Conservation (phyloP, 2,329 filamentous ascomycete species). For the Ceratocystis alfenasii region DNA sequence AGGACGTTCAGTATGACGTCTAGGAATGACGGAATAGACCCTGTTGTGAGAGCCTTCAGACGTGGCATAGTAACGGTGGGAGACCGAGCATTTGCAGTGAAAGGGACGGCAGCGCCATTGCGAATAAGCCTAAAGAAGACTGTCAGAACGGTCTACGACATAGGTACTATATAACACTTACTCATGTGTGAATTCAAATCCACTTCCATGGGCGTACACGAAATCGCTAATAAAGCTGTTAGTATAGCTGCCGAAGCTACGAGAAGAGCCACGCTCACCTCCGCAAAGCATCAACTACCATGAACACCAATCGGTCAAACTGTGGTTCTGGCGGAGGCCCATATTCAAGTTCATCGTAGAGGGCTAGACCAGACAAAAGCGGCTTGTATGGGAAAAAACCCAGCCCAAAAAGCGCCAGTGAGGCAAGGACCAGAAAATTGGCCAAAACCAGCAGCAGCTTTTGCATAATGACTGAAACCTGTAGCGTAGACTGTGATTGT, state of each 20-base stretch:
- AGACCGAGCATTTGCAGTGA: conserved; percentile 89
- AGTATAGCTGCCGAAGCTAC: conserved; percentile 15
- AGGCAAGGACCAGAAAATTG: conserved; percentile 65
- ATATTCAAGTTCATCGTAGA: conserved; percentile 44
- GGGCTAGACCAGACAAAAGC: conserved; percentile 71
- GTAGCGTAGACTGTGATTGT: not conserved
- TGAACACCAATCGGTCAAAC: conserved; percentile 87
- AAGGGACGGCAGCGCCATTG: conserved; percentile 72
- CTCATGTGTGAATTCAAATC: conserved; percentile 82
- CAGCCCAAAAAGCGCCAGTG: conserved; percentile 65
- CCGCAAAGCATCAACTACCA: conserved; percentile 91
- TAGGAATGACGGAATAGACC: conserved; percentile 94
- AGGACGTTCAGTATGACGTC: conserved; percentile 95
- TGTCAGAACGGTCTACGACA: not conserved
- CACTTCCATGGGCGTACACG: conserved; percentile 69
- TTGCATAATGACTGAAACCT: not conserved
- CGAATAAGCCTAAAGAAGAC: conserved; percentile 56
- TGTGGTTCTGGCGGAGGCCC: conserved; percentile 50
- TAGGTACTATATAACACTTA: conserved; percentile 32
- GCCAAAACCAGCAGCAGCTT: conserved; percentile 31
- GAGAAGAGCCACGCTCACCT: conserved; percentile 43
- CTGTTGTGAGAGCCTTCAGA: conserved; percentile 93
- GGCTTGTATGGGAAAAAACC: conserved; percentile 99
- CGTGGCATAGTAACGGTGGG: conserved; percentile 98
- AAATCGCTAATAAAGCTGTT: conserved; percentile 57